These are phyloP conservation scores for Perilla frutescens DNA, from an alignment of 257 asterid species.

Conservation along the genomic window DNA sequence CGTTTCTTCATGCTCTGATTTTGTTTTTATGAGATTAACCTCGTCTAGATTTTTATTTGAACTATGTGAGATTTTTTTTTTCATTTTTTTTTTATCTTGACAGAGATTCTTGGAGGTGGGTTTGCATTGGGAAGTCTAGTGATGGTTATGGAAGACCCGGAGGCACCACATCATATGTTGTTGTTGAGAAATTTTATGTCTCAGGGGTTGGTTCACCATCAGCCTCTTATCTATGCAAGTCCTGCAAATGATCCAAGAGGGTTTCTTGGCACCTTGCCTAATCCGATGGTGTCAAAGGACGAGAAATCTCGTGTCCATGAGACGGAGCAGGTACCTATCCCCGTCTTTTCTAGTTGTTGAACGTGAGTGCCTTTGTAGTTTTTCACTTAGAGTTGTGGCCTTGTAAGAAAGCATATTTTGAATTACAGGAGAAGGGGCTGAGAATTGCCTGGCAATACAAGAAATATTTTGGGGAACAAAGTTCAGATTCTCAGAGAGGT, in stretches of 20 bases:
- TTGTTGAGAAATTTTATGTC: constrained; percentile 96
- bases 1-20: not conserved
- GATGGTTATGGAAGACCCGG: constrained; percentile 90
- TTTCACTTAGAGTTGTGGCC: constrained; percentile 18
- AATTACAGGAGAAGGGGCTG: constrained; percentile 75
- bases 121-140: constrained; percentile 89
- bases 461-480: constrained; percentile 80
- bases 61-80: constrained; percentile 8
- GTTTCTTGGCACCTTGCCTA: constrained; percentile 93
- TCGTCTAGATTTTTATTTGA: not conserved
- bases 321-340: too few species aligned
- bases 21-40: not conserved
- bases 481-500: constrained; percentile 76
- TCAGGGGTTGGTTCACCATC: constrained; percentile 86
- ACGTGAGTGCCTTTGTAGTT: not conserved
- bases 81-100: not conserved
- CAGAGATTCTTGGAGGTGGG: constrained; percentile 96
- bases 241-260: constrained; percentile 88
- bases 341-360: constrained; percentile 1
- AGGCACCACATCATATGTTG: constrained; percentile 99
- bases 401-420: constrained; percentile 18
- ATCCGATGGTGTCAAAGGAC: constrained; percentile 68
- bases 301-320: constrained; percentile 59
- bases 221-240: constrained; percentile 35
- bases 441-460: constrained; percentile 99